These are phyloP conservation scores for Croton setiger DNA, from an alignment of 441 rosid species.

Conservation along the genomic window DNA sequence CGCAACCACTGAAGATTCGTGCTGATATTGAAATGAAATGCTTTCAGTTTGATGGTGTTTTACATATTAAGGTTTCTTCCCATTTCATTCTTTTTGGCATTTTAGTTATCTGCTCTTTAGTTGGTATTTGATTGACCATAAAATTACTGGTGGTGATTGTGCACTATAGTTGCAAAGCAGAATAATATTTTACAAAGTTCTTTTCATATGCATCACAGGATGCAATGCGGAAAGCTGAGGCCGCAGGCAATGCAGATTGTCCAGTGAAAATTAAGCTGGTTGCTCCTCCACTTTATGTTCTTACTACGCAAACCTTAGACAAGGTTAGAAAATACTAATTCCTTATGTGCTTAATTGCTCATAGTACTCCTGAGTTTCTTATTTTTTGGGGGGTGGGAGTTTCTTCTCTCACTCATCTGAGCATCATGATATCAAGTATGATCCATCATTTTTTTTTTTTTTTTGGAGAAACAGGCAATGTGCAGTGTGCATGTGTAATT, in stretches of 20 bases:
- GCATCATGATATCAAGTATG: not conserved
- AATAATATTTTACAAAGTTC: constrained; percentile 12
- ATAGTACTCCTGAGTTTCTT: not conserved
- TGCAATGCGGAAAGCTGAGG: constrained; percentile 94
- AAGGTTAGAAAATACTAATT: constrained; percentile 60
- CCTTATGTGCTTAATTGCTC: not conserved
- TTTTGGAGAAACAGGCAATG: not conserved
- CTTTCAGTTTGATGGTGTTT: constrained; percentile 95
- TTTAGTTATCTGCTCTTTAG: not conserved
- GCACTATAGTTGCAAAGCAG: constrained; percentile 1
- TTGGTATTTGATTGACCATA: not conserved
- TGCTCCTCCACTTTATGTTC: constrained; percentile 97
- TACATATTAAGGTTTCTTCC: constrained; percentile 77
- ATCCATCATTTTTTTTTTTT: not conserved
- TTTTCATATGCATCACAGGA: constrained; percentile 47
- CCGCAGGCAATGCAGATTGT: constrained; percentile 82
- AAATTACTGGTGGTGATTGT: not conserved
- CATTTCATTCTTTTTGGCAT: not conserved
- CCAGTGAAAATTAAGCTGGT: constrained; percentile 94
- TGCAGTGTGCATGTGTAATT: not conserved
- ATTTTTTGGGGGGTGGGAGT: not conserved
- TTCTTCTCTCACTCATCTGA: too few species aligned
- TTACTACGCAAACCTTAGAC: constrained; percentile 94
- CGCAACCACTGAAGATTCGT: constrained; percentile 88
- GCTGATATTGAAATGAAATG: constrained; percentile 97